Percentiles rank a stretch among this genome's conserved stretches.
Conservation (phyloP, 1,284 basidiomycete species). For the Boletellus deceptivus region DNA sequence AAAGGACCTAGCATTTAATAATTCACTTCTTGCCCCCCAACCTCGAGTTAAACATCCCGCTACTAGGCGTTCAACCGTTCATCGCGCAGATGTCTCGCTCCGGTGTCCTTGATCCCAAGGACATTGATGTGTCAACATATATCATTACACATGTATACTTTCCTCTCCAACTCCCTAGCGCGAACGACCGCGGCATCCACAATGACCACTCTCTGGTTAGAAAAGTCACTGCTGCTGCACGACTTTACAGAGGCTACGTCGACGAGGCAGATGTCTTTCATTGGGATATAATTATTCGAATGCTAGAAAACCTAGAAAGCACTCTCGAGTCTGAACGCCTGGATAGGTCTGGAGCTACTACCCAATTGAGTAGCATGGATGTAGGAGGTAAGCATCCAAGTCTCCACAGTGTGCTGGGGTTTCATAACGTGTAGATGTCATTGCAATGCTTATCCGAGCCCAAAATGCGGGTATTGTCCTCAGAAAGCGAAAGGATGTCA, state of each 20-base stretch:
- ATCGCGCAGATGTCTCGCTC: conserved; percentile 34
- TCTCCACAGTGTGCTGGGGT: no score
- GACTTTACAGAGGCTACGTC: neutral
- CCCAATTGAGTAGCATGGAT: neutral
- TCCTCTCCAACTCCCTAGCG: no score
- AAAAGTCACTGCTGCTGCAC: no score
- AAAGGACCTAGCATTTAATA: no score
- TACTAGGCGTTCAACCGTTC: no score
- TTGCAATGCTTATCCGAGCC: conserved; percentile 26
- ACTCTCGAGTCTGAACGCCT: no score
- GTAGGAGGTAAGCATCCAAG: conserved; percentile 8
- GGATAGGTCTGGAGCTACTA: neutral
- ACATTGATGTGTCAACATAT: neutral
- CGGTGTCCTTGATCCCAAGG: neutral
- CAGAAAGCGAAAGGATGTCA: conserved; percentile 16
- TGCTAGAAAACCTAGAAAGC: neutral
- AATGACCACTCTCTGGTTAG: no score
- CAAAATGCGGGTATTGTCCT: conserved; percentile 23
- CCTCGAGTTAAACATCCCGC: no score
- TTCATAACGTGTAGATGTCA: conserved; percentile 14
- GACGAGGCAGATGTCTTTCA: neutral
- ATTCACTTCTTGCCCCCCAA: no score
- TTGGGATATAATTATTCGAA: neutral
- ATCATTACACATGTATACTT: no score
- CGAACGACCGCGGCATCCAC: no score